Percentiles rank a stretch among this genome's conserved stretches.
phyloP scores from a whole-genome alignment of 2,329 filamentous ascomycete species.

The Ascochyta fabae region DNA sequence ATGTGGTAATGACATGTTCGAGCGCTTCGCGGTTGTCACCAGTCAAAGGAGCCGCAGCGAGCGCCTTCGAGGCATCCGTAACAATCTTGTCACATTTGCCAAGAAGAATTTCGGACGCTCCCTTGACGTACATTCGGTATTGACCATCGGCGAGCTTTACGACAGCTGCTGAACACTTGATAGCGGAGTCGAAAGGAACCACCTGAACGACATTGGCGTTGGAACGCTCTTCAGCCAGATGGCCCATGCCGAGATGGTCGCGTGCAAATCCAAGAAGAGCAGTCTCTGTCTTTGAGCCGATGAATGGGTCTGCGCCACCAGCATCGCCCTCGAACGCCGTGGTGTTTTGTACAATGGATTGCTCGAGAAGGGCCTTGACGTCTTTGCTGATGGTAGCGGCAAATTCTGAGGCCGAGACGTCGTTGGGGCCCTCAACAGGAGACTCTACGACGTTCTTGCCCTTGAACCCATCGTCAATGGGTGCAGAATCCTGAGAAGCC shows the following conservation, averaged over 20 bases:
- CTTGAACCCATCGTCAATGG: slow-evolving; percentile 39
- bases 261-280: slow-evolving; percentile 74
- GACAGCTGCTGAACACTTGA: slow-evolving; percentile 74
- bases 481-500: slow-evolving; percentile 18
- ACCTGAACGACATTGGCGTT: slow-evolving; percentile 66
- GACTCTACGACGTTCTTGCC: slow-evolving; percentile 41
- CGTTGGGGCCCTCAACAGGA: slow-evolving; percentile 51
- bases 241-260: slow-evolving; percentile 69
- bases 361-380: slow-evolving; percentile 63
- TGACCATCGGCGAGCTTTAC: slow-evolving; percentile 61
- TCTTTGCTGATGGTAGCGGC: slow-evolving; percentile 59
- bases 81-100: slow-evolving; percentile 60
- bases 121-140: slow-evolving; percentile 64
- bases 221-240: slow-evolving; percentile 65
- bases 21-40: slow-evolving; percentile 65
- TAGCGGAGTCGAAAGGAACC: slow-evolving; percentile 66
- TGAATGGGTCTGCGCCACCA: slow-evolving; percentile 60
- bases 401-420: slow-evolving; percentile 62
- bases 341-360: slow-evolving; percentile 58
- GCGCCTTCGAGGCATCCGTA: slow-evolving; percentile 65
- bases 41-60: slow-evolving; percentile 60
- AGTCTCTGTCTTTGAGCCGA: slow-evolving; percentile 80
- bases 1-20: slow-evolving; percentile 73
- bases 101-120: slow-evolving; percentile 60
- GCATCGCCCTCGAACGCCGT: slow-evolving; percentile 53